A percentile compares a stretch with the other conserved stretches of the same genome.
Conservation (phyloP, 169 alveolate genomes). For the Besnoitia besnoiti region DNA sequence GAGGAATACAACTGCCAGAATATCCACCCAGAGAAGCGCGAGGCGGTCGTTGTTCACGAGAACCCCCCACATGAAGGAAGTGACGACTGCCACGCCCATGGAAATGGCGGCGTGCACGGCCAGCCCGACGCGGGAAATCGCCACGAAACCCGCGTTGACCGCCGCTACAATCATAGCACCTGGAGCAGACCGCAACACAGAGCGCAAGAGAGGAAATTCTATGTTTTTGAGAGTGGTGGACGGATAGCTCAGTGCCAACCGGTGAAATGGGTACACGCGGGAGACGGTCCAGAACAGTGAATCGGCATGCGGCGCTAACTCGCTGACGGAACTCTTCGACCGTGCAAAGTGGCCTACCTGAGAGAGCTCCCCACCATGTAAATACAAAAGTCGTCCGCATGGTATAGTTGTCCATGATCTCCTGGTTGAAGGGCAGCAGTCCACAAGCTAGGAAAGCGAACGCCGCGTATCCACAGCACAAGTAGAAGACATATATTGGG, state of each 20-base stretch:
- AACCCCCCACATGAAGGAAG: slow-evolving; percentile 44
- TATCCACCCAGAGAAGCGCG: slow-evolving; percentile 23
- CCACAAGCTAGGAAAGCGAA: background rate
- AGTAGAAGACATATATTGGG: background rate
- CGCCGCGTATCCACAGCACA: slow-evolving; percentile 36
- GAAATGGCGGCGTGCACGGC: slow-evolving; percentile 35
- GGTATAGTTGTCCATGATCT: slow-evolving; percentile 1
- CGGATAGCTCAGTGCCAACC: no score
- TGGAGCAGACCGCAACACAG: background rate
- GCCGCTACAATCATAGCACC: slow-evolving; percentile 15
- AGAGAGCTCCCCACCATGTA: slow-evolving; percentile 41
- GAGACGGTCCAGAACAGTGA: no score
- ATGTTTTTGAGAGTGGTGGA: no score
- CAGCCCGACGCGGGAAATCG: slow-evolving; percentile 37
- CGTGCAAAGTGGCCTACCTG: slow-evolving; percentile 37
- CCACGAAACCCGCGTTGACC: slow-evolving; percentile 20
- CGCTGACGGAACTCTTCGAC: no score
- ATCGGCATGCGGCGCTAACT: no score
- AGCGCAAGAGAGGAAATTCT: no score
- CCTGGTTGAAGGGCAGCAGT: slow-evolving; percentile 26
- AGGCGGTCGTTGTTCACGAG: slow-evolving; percentile 31
- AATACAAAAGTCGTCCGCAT: background rate
- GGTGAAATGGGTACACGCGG: no score
- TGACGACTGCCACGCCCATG: slow-evolving; percentile 37
- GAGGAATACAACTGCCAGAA: slow-evolving; percentile 11